phyloP scores from a whole-genome alignment of 73 alveolate genomes.

The Tetrahymena elliotti region DNA sequence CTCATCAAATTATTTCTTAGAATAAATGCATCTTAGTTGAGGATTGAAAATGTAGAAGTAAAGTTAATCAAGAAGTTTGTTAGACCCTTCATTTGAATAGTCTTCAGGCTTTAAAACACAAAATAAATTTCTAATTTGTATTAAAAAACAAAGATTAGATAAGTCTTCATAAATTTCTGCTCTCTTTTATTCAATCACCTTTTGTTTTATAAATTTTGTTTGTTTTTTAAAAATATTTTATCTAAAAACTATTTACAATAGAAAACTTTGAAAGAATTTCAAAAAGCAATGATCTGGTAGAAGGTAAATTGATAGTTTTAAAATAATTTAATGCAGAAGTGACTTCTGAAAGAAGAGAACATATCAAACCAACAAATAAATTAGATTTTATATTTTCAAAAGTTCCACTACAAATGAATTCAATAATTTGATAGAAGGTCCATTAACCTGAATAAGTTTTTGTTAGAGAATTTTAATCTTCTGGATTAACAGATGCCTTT shows the following conservation, averaged over 20 bases:
- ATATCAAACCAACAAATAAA: background rate
- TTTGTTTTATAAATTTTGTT: background rate
- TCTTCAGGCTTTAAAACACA: background rate
- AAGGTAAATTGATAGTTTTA: background rate
- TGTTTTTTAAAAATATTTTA: background rate
- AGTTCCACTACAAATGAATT: background rate
- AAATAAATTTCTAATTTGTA: background rate
- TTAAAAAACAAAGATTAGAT: background rate
- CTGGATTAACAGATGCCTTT: background rate
- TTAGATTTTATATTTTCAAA: background rate
- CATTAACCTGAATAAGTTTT: background rate
- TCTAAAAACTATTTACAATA: background rate
- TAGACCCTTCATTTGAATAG: background rate
- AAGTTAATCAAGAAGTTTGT: background rate
- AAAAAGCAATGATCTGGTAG: background rate
- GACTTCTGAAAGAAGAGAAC: background rate
- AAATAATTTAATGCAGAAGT: background rate
- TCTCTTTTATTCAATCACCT: background rate
- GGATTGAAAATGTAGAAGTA: background rate
- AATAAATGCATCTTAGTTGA: background rate
- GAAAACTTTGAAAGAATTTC: background rate
- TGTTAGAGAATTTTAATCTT: background rate
- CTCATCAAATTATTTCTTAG: background rate
- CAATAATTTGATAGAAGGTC: background rate
- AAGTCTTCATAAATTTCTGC: background rate